phyloP scores from a whole-genome alignment of 331 rosid genomes.

The Erythrophleum ivorense region DNA sequence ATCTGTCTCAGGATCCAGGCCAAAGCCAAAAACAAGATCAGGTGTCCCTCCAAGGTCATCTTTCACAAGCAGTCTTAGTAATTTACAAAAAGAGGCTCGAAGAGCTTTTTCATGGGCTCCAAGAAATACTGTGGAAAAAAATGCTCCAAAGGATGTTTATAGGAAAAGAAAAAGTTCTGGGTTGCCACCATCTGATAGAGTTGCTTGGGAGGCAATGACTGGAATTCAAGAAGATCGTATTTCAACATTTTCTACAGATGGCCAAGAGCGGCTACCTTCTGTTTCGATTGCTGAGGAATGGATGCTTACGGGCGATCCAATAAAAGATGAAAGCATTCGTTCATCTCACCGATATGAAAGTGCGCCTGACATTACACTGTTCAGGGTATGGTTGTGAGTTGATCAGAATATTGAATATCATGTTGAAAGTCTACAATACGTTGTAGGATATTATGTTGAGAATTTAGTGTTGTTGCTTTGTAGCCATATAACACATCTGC shows the following conservation, averaged over 20 bases:
- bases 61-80: conserved; percentile 84
- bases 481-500: conserved; percentile 17
- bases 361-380: conserved; percentile 90
- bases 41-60: conserved; percentile 74
- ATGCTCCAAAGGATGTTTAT: conserved; percentile 83
- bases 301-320: conserved; percentile 90
- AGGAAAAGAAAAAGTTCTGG: conserved; percentile 98
- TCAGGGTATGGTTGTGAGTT: conserved; percentile 67
- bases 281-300: conserved; percentile 93
- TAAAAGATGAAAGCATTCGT: conserved; percentile 82
- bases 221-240: conserved; percentile 94
- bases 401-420: conserved; percentile 19
- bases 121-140: conserved; percentile 71
- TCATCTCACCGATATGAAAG: conserved; percentile 93
- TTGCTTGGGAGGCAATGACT: conserved; percentile 98
- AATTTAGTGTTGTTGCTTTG: conserved; percentile 27
- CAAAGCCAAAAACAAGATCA: conserved; percentile 76
- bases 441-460: not conserved
- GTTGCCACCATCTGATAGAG: conserved; percentile 86
- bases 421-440: conserved; percentile 24
- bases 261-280: conserved; percentile 92
- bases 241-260: conserved; percentile 78
- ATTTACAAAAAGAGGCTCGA: conserved; percentile 96
- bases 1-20: conserved; percentile 78
- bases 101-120: conserved; percentile 99